Evolutionary conservation across 805 yeast genomes (phyloP), one percentile per base, ranked within the genome.

Genomic region (Saccharomycopsis capsularis): DNA sequence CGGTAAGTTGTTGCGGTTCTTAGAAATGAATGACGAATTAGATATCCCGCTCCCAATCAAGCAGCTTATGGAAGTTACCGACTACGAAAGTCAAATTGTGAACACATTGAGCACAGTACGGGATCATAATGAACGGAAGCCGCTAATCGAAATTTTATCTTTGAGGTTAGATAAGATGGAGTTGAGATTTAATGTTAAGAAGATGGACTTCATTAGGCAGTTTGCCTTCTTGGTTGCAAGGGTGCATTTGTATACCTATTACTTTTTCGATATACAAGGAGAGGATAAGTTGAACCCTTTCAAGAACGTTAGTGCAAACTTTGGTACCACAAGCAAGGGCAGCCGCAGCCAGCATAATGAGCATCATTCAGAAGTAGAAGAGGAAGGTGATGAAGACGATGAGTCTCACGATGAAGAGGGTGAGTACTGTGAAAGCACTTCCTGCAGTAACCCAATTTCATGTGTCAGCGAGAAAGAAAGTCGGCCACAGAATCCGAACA

Each of bases 81-180:
- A 82, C 56, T 82, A 89, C 58, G 96, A 89, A 62, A 88, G 86
- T 60, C 95, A 86, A 61, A 80, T 86, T 43, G 84, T 88, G 4
- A 80, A 77, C 57, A 80, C 95, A 0, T 68, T 90, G 59, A 45
- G 32, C 19, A 40, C 32, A 3, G 21, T 34, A 3, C 16, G 21
- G 6, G 85, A 84, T 56, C 75, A 84, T 27, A 73, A 79, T 7
- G 95, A 88, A 61, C 75, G 88, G 55, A 69, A 85, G 22, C 87
- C 96, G 0, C 64, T 91, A 30, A 65, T 90, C 42, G 79, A 81
- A 50, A 78, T 91, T 6, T 65, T 93, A 46, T 71, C 80, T 19
- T 75, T 76, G 47, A 88, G 89, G 56, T 68, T 90, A 47, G 88
- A 85, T 59, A 91, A 85, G 53, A 62, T 91, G 36, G 96, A 89